Conservation (phyloP, 2,329 filamentous ascomycete species). For the Juglanconis juglandina region DNA sequence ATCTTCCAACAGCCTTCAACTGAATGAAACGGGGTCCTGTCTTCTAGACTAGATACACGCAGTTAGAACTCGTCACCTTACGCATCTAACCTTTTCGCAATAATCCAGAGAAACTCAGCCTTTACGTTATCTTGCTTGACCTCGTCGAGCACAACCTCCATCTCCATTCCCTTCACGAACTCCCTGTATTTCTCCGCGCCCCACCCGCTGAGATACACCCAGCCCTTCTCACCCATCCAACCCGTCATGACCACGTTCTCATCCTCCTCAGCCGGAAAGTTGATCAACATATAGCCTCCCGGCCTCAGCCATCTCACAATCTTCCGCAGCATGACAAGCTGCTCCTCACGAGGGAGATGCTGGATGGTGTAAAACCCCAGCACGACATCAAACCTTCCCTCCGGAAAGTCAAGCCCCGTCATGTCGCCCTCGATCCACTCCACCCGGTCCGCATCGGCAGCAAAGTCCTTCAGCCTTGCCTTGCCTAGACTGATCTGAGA, state of each 20-base stretch:
- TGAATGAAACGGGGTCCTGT: too few relatives aligned
- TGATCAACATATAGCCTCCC: constrained; percentile 48
- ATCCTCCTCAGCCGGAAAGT: constrained; percentile 37
- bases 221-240: constrained; percentile 38
- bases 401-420: constrained; percentile 25
- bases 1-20: too few relatives aligned
- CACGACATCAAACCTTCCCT: background rate
- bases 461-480: constrained; percentile 22
- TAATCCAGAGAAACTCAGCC: constrained; percentile 37
- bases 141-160: constrained; percentile 32
- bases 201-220: constrained; percentile 44
- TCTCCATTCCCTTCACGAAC: constrained; percentile 28
- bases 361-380: constrained; percentile 49
- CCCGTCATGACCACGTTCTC: constrained; percentile 29
- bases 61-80: too few relatives aligned
- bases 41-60: too few relatives aligned
- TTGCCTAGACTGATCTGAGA: constrained; percentile 33
- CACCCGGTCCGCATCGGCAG: constrained; percentile 12
- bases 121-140: constrained; percentile 30
- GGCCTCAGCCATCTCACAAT: constrained; percentile 48
- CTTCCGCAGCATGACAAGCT: constrained; percentile 41
- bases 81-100: constrained; percentile 29
- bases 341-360: constrained; percentile 51
- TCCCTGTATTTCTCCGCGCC: constrained; percentile 32
- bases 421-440: constrained; percentile 12